phyloP scores from a whole-genome alignment of 139 green algal species.

The Astrephomene gubernaculifera region DNA sequence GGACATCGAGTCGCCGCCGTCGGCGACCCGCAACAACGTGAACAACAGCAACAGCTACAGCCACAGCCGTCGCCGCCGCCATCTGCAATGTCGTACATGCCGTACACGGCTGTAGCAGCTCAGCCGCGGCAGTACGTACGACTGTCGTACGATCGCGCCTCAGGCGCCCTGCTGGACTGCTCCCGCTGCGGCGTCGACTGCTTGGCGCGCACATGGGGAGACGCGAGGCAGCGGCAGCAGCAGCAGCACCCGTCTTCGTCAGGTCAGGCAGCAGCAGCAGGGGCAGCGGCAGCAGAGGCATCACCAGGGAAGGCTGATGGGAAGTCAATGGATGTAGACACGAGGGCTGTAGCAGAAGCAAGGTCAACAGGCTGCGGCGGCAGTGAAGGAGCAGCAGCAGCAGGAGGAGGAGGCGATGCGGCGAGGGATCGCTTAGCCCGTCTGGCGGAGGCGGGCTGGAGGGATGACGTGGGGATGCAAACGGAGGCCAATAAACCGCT shows the following conservation, averaged over 20 bases:
- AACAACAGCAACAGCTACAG: not conserved
- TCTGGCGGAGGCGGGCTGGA: not conserved
- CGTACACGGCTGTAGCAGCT: too few relatives aligned
- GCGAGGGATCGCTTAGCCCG: not conserved
- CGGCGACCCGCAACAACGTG: not conserved
- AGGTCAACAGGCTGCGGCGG: too few relatives aligned
- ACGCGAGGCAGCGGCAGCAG: not conserved
- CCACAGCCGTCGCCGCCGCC: not conserved
- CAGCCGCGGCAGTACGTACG: conserved; percentile 25
- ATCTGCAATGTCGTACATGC: too few relatives aligned
- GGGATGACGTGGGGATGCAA: not conserved
- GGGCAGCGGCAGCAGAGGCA: not conserved
- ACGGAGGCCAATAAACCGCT: not conserved
- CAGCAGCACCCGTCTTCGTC: not conserved
- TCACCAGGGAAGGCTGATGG: too few relatives aligned
- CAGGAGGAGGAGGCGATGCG: not conserved
- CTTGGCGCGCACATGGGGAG: not conserved
- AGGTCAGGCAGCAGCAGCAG: not conserved
- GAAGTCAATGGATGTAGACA: too few relatives aligned
- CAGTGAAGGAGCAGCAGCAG: not conserved
- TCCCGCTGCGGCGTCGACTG: not conserved
- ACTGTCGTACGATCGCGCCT: conserved; percentile 6
- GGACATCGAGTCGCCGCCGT: not conserved
- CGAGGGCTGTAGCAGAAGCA: too few relatives aligned
- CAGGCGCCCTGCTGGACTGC: not conserved